Conservation (phyloP, 176 grass and related monocot species). For the Pontederia crassipes region DNA sequence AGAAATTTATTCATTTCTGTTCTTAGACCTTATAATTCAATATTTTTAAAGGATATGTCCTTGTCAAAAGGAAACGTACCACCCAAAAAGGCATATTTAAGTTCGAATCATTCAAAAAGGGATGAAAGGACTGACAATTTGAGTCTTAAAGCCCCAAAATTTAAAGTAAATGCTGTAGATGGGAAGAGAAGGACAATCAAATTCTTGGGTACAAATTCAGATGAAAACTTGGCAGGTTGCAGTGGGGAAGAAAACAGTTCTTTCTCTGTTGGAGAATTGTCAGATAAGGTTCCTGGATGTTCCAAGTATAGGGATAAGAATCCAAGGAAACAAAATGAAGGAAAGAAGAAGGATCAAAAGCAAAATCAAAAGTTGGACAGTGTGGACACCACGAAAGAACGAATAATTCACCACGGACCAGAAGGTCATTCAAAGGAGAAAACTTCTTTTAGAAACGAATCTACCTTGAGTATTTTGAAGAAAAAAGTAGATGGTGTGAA, state of each 20-base stretch:
- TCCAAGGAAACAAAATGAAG: not conserved
- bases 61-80: slow-evolving; percentile 5
- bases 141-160: slow-evolving; percentile 1
- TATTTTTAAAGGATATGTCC: slow-evolving; percentile 38
- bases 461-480: slow-evolving; percentile 26
- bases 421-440: slow-evolving; percentile 11
- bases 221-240: not conserved
- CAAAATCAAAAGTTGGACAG: not conserved
- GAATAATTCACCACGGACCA: slow-evolving; percentile 4
- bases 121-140: slow-evolving; percentile 20
- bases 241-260: not conserved
- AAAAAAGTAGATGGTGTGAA: slow-evolving; percentile 30
- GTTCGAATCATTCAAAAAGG: slow-evolving; percentile 22
- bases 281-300: slow-evolving; percentile 21
- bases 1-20: slow-evolving; percentile 58
- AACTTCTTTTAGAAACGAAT: slow-evolving; percentile 15
- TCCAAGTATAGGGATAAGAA: slow-evolving; percentile 9
- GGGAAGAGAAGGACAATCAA: slow-evolving; percentile 19
- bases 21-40: slow-evolving; percentile 41
- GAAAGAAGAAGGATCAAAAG: not conserved
- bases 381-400: slow-evolving; percentile 4
- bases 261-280: slow-evolving; percentile 10
- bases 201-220: not conserved
- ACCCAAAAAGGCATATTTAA: slow-evolving; percentile 8
- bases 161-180: slow-evolving; percentile 1